Evolutionary conservation across 148 eudicot genomes (phyloP), one percentile per base, ranked within the genome.

Genomic region (Fagopyrum esculentum): DNA sequence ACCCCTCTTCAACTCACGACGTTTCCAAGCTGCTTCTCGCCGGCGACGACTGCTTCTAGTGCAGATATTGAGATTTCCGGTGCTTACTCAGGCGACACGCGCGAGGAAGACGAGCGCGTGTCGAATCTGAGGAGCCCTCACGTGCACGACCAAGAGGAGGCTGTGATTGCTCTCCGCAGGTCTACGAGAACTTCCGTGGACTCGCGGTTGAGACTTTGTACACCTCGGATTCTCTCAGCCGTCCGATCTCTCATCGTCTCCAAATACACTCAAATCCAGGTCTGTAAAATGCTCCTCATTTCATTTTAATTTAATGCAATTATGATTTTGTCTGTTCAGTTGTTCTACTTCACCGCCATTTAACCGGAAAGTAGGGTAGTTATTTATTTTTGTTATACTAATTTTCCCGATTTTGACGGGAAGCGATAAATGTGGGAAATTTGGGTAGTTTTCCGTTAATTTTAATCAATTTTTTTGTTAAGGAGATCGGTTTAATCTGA

Each of bases 131-230:
- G 76, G 76, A 88, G 92, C 45, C 45, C 75, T 1, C 86, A 84
- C 46, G 83, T 87, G 48, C 77, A 72, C 19, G 91, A 88, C 71
- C 94, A 89, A 52, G 92, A 89, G 63, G 88, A 86, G 19, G 92
- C 83, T 0, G 69, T 85, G 70, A 17, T 79, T 13, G 77, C 81
- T 12, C 78, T 93, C 7, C 82, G 98, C 77, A 91, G 81, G 76
- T 73, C 78, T 30, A 91, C 98, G 3, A 80, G 86, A 71, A 89
- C 88, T 50, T 74, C 82, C 29, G 93, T 84, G 71, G 89, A 84
- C 6, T 75, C 85, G 11, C 88, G 93, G 19, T 69, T 75, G 19
- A 52, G 56, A 4, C 78, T 93, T 16, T 93, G 98, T 68, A 87
- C 90, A 35, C 86, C 94, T 0, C 72, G 87, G 11, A 8, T 93